Evolutionary conservation across 2,329 filamentous ascomycete species (phyloP).

Genomic region (Dichotomopilus funicola): DNA sequence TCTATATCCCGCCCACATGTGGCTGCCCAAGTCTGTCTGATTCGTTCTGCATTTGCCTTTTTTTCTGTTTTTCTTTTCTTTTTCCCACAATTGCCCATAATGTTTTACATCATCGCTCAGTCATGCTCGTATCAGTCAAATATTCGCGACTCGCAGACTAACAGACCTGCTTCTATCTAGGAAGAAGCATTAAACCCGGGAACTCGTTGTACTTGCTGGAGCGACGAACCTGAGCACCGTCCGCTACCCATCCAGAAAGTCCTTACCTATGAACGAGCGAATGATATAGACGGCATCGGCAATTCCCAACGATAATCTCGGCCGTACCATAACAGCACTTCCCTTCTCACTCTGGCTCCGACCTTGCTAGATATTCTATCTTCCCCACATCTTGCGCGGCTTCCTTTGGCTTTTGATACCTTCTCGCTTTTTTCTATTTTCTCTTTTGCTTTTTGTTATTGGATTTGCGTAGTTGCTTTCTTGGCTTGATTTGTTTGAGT

Average conservation of each 20-base stretch:
- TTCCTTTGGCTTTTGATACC: constrained; percentile 24
- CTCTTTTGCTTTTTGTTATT: constrained; percentile 3
- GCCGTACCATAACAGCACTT: background rate
- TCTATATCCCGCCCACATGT: background rate
- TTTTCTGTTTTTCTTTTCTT: background rate
- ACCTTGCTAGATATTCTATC: no score
- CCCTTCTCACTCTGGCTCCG: background rate
- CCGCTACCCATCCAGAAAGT: background rate
- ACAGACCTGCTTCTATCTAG: background rate
- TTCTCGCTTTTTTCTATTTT: constrained; percentile 21
- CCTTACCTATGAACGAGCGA: background rate
- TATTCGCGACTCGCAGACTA: background rate
- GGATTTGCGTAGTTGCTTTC: background rate
- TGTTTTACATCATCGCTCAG: background rate
- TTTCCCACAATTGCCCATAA: no score
- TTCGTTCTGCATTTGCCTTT: background rate
- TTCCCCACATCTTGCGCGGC: constrained; percentile 3
- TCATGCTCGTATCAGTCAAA: no score
- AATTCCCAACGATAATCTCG: background rate
- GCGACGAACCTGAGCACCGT: background rate
- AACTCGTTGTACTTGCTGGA: background rate
- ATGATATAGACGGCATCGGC: background rate
- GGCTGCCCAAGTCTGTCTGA: background rate
- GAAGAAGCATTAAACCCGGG: constrained; percentile 14
- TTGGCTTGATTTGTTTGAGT: constrained; percentile 3